Evolutionary conservation across 2,329 filamentous ascomycete genomes (phyloP), one percentile per base, ranked within the genome.

Genomic region (Stachybotrys chartarum): DNA sequence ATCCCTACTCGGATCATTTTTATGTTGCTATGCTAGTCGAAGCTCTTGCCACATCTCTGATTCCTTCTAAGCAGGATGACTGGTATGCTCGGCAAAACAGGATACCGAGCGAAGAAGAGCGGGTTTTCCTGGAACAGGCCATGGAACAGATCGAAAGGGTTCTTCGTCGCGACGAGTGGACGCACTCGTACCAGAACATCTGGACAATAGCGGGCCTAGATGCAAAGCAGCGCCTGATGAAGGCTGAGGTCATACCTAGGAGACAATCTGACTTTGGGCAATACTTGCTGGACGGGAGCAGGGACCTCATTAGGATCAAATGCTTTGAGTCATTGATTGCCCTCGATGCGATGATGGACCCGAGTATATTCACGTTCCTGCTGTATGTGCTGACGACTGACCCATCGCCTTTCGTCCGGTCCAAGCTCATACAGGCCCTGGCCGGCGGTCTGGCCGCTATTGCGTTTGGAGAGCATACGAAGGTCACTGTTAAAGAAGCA

Each of bases 1-100:
- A 99, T 63, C 73, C 86, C 52, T 95, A 84, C 66, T 96, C 92
- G 6, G 95, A 99, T 65, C 87, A 92, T 59, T 86, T 90, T 64
- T 99, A 97, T 67, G 84, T 99, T 54, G 85, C 91, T 7, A 88
- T 81, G 24, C 78, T 99, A 30, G 88, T 99, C 8, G 75, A 78
- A 47, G 78, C 80, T 0, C 70, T 87, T 30, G 78, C 83, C 1
- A 78, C 77, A 0, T 84, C 81, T n/a, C 72, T 85, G 30, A 77
- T 86, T 51, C 77, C 78, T 0, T 68, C 70, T 46, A 72, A 77
- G 57, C 66, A 72, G 63, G 72, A 77, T 39, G 73, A 80, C 59
- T 68, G 75, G 70, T 67, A 73, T 59, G 64, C 77, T 59, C 62
- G 73, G 18, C 75, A 75, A 55, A 75, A 77, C 48, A 75, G 75